Conservation (phyloP, 2,329 filamentous ascomycete species). For the Botryotinia narcissicola region DNA sequence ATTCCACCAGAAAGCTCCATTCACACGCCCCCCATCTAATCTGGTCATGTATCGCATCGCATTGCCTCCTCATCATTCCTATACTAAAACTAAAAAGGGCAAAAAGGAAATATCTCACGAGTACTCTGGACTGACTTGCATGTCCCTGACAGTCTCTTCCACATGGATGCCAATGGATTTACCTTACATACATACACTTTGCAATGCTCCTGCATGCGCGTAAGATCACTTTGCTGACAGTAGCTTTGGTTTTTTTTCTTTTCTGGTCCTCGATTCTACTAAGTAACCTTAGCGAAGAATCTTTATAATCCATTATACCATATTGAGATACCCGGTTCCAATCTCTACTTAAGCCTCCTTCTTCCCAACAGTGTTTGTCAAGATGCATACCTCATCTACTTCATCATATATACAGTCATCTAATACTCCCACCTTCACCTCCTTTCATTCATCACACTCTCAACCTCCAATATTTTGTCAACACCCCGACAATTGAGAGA, state of each 20-base stretch:
- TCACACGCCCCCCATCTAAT: background rate
- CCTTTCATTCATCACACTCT: background rate
- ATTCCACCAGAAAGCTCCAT: background rate
- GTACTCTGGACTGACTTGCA: background rate
- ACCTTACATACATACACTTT: background rate
- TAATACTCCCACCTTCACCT: background rate
- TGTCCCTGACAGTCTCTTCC: conserved; percentile 20
- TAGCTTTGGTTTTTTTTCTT: background rate
- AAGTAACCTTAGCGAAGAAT: background rate
- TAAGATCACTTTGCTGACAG: conserved; percentile 23
- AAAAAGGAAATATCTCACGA: background rate
- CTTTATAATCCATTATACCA: background rate
- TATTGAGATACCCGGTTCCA: background rate
- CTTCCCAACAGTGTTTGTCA: conserved; percentile 16
- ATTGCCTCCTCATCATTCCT: background rate
- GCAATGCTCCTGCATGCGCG: conserved; percentile 15
- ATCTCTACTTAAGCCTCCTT: conserved; percentile 24
- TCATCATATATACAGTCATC: conserved; percentile 2
- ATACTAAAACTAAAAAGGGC: background rate
- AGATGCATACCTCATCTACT: background rate
- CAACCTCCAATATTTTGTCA: background rate
- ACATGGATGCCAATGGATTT: conserved; percentile 5
- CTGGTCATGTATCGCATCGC: background rate
- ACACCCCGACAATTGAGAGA: background rate
- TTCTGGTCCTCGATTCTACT: conserved; percentile 7